phyloP scores from a whole-genome alignment of 2,329 filamentous ascomycete species.

The Aspergillus sojae region DNA sequence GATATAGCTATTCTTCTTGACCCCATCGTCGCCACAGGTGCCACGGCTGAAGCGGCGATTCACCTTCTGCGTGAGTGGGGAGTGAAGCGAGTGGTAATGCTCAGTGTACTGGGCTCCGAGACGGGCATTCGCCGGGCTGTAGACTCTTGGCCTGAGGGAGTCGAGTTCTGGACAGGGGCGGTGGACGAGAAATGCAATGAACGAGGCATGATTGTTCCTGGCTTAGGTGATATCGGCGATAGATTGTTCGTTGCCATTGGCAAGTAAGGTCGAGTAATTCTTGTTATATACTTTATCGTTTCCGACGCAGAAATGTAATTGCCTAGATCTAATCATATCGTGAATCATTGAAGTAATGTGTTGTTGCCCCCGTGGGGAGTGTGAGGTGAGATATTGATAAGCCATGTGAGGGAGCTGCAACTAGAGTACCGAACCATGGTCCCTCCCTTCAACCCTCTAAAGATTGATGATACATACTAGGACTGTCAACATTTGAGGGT shows the following conservation, averaged over 20 bases:
- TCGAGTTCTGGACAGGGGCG: conserved; percentile 74
- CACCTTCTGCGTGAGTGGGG: conserved; percentile 90
- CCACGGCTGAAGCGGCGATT: conserved; percentile 86
- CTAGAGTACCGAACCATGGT: too few species aligned
- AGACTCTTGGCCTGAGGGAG: conserved; percentile 68
- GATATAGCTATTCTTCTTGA: conserved; percentile 83
- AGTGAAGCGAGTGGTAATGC: conserved; percentile 75
- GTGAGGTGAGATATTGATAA: too few species aligned
- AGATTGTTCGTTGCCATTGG: conserved; percentile 85
- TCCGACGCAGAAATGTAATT: not conserved
- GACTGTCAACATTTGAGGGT: too few species aligned
- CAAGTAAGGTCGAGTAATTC: conserved; percentile 58
- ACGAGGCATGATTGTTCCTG: conserved; percentile 88
- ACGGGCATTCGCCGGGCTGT: conserved; percentile 73
- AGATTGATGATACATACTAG: too few species aligned
- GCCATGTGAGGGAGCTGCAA: too few species aligned
- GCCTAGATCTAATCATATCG: not conserved
- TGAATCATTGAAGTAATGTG: not conserved
- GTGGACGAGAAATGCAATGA: conserved; percentile 72
- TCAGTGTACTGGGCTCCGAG: conserved; percentile 73
- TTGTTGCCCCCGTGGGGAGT: not conserved
- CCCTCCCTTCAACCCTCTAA: too few species aligned
- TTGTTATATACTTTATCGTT: not conserved
- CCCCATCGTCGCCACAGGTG: conserved; percentile 90
- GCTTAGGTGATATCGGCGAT: conserved; percentile 88